Evolutionary conservation across 768 basidiomycete genomes (phyloP).

Genomic region (Trametes maxima): DNA sequence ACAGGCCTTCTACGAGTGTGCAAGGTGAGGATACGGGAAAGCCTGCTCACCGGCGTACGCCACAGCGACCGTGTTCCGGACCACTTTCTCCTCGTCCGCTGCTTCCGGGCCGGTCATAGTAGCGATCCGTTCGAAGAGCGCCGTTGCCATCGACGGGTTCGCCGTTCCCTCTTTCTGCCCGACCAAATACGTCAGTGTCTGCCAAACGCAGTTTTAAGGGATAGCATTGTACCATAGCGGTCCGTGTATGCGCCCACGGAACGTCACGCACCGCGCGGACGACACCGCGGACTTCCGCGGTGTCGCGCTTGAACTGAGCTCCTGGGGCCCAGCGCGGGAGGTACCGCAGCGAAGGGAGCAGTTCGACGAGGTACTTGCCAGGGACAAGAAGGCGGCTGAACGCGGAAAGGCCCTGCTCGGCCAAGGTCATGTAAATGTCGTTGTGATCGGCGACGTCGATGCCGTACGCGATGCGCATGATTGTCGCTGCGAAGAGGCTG

Average conservation of each 20-base stretch:
- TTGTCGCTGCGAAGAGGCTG: neutral
- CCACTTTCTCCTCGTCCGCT: neutral
- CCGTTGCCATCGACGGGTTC: conserved; percentile 5
- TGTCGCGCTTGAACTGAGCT: conserved; percentile 17
- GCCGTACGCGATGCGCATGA: neutral
- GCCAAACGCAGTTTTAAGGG: no score
- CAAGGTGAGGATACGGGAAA: neutral
- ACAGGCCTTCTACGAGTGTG: neutral
- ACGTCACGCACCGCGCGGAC: conserved; percentile 8
- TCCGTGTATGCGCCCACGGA: conserved; percentile 20
- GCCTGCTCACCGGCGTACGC: conserved; percentile 16
- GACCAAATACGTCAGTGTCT: neutral
- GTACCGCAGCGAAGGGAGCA: conserved; percentile 17
- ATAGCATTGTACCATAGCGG: conserved; percentile 17
- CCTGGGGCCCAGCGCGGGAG: conserved; percentile 24
- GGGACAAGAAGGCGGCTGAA: neutral
- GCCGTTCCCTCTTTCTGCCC: conserved; percentile 7
- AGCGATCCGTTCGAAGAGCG: neutral
- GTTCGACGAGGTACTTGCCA: conserved; percentile 13
- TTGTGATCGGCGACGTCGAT: neutral
- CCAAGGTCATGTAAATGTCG: neutral
- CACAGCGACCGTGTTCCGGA: neutral
- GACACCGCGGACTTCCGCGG: conserved; percentile 2
- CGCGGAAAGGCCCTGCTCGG: neutral
- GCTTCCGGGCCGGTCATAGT: neutral